These are phyloP conservation scores for Clonostachys rhizophaga DNA, from an alignment of 2,329 filamentous ascomycete genomes.

Conservation along the genomic window DNA sequence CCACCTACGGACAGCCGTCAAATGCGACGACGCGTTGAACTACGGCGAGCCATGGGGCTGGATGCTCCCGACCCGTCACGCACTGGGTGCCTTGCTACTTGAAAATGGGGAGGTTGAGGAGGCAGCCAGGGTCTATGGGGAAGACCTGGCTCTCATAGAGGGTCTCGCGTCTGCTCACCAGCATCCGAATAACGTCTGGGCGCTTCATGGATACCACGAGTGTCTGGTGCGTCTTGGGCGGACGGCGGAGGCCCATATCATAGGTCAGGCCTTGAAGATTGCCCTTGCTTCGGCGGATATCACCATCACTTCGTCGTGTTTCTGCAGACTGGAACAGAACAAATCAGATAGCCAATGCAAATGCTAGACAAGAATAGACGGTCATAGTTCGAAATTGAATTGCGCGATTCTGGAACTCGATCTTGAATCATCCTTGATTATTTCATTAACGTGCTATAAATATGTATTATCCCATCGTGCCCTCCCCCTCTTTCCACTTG, in stretches of 20 bases:
- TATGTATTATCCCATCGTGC: too few species aligned
- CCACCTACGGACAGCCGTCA: conserved; percentile 47
- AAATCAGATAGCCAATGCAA: too few species aligned
- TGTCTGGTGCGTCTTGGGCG: conserved; percentile 49
- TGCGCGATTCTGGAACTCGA: too few species aligned
- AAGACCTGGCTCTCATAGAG: conserved; percentile 50
- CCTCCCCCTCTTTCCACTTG: too few species aligned
- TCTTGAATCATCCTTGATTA: too few species aligned
- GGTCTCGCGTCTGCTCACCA: conserved; percentile 54
- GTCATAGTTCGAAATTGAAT: too few species aligned
- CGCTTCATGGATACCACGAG: conserved; percentile 65
- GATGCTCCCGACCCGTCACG: conserved; percentile 68
- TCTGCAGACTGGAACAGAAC: conserved; percentile 11
- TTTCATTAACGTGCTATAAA: too few species aligned
- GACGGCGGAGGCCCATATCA: conserved; percentile 22
- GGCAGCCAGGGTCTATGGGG: conserved; percentile 47
- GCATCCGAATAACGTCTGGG: conserved; percentile 69
- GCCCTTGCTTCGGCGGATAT: conserved; percentile 54
- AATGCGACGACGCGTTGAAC: conserved; percentile 51
- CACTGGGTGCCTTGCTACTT: conserved; percentile 58
- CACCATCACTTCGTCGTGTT: conserved; percentile 35
- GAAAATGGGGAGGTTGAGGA: conserved; percentile 53
- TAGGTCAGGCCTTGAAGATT: conserved; percentile 35
- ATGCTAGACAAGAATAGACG: too few species aligned
- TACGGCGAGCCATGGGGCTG: conserved; percentile 71